phyloP scores from a whole-genome alignment of 169 alveolate species.

The Pseudocohnilembus persalinus region DNA sequence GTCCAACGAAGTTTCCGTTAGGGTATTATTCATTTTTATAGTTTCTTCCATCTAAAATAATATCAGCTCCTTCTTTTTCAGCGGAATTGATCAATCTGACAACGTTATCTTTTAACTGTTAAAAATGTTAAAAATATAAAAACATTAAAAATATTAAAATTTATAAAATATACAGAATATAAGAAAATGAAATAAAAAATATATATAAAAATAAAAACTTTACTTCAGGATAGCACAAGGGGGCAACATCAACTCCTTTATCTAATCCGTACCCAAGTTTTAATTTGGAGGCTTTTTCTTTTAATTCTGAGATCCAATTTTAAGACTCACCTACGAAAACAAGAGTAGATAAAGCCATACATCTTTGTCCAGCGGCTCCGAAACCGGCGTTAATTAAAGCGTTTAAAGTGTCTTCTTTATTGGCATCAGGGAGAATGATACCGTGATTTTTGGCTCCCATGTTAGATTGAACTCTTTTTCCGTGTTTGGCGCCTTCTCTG shows the following conservation, averaged over 20 bases:
- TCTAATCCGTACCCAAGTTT: conserved; percentile 77
- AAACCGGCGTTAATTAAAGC: conserved; percentile 71
- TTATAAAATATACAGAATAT: conserved; percentile 39
- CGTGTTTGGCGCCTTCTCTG: conserved; percentile 68
- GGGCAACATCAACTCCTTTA: conserved; percentile 59
- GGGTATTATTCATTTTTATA: conserved; percentile 59
- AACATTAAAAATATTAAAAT: not conserved
- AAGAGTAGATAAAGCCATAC: conserved; percentile 88
- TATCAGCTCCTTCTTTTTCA: conserved; percentile 70
- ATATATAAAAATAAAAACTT: not conserved
- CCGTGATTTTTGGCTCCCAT: conserved; percentile 91
- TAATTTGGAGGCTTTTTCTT: conserved; percentile 70
- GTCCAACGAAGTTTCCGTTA: conserved; percentile 85
- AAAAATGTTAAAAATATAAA: not conserved
- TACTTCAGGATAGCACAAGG: conserved; percentile 51
- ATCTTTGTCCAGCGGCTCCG: conserved; percentile 87
- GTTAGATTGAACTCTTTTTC: conserved; percentile 80
- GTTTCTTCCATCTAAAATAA: conserved; percentile 78
- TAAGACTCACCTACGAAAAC: conserved; percentile 84
- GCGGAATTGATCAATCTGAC: conserved; percentile 54
- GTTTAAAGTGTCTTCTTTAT: conserved; percentile 71
- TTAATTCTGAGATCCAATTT: conserved; percentile 79
- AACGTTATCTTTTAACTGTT: conserved; percentile 61
- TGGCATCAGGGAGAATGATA: conserved; percentile 85
- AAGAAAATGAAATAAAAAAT: conserved; percentile 9